Conservation (phyloP, 495 filamentous ascomycete species). For the Sporormia fimetaria region DNA sequence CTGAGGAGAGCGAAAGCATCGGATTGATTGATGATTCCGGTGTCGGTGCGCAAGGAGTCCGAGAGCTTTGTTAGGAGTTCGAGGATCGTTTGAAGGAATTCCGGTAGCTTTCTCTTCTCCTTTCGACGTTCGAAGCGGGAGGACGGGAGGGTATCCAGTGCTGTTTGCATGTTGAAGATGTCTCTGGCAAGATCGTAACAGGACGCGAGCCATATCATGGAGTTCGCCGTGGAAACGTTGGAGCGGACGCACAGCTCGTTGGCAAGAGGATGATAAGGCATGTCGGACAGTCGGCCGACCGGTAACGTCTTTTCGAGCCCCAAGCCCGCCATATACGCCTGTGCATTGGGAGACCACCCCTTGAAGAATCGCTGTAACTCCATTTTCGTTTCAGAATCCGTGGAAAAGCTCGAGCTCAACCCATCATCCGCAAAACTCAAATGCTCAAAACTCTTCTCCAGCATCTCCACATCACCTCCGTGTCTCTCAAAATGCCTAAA, state of each 20-base stretch:
- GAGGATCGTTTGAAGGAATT: neutral
- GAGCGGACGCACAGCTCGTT: conserved; percentile 45
- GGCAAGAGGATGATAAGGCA: conserved; percentile 52
- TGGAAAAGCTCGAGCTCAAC: conserved; percentile 35
- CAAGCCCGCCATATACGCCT: too few relatives aligned
- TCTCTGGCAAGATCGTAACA: conserved; percentile 44
- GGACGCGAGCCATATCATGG: conserved; percentile 36
- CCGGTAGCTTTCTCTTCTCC: conserved; percentile 3
- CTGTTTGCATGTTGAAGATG: conserved; percentile 29
- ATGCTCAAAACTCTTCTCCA: conserved; percentile 44
- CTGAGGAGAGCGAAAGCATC: neutral
- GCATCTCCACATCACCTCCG: conserved; percentile 19
- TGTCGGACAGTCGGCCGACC: too few relatives aligned
- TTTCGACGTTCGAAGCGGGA: conserved; percentile 4
- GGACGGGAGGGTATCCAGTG: conserved; percentile 9
- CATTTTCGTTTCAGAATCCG: conserved; percentile 24
- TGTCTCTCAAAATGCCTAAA: conserved; percentile 33
- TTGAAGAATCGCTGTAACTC: too few relatives aligned
- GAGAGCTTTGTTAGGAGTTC: neutral
- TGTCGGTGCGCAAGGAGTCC: neutral
- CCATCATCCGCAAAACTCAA: conserved; percentile 41
- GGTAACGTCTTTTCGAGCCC: too few relatives aligned
- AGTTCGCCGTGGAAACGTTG: conserved; percentile 9
- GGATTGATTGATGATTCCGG: neutral
- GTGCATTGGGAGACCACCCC: too few relatives aligned